Evolutionary conservation across 352 stramenopile genomes (phyloP).

Genomic region (Blastocystis hominis): DNA sequence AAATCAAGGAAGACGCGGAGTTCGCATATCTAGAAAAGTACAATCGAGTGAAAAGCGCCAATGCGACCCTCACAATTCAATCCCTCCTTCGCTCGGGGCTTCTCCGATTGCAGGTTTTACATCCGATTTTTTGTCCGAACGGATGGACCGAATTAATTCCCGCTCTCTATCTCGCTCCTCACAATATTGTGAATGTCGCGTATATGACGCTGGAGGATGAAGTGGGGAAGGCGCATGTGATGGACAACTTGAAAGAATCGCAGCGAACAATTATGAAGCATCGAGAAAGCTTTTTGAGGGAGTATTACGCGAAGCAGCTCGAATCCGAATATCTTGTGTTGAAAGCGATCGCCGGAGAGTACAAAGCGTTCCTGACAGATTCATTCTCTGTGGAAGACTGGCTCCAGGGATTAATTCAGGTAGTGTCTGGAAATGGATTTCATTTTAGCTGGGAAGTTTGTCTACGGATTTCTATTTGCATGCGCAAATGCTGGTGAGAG

Average conservation of each 20-base stretch:
- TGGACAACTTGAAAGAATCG: not conserved
- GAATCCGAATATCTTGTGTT: not conserved
- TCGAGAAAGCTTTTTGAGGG: not conserved
- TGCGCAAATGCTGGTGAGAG: not conserved
- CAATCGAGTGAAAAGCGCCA: not conserved
- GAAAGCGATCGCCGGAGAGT: not conserved
- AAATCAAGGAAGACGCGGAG: not conserved
- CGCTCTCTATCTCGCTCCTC: not conserved
- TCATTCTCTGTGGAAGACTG: conserved; percentile 5
- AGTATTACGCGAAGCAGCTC: conserved; percentile 12
- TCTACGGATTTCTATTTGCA: not conserved
- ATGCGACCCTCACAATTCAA: not conserved
- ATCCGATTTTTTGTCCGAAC: not conserved
- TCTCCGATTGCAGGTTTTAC: not conserved
- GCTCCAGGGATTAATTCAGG: conserved; percentile 33
- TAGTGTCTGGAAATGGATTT: not conserved
- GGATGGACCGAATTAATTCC: not conserved
- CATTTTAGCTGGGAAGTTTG: conserved; percentile 4
- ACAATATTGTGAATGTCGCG: not conserved
- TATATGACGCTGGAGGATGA: not conserved
- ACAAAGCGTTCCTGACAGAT: not conserved
- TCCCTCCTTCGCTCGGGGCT: not conserved
- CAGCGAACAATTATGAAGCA: not conserved
- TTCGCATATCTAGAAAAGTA: not conserved
- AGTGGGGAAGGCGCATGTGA: not conserved